Evolutionary conservation across 805 yeast species (phyloP).

Genomic region (Candida hispaniensis): DNA sequence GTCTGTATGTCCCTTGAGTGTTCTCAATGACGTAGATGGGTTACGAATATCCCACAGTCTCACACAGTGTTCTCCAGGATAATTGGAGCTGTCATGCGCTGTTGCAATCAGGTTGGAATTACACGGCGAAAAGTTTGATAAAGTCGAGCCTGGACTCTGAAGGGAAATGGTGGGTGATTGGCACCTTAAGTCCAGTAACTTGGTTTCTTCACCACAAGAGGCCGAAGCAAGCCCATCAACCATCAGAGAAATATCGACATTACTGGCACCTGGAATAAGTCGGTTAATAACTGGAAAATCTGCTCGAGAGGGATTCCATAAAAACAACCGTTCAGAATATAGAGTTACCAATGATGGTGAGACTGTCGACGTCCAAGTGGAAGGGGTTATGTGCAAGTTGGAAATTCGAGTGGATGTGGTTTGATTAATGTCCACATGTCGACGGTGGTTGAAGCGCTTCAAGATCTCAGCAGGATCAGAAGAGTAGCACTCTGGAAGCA

Average conservation of each 20-base stretch:
- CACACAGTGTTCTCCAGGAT: conserved; percentile 32
- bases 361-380: conserved; percentile 36
- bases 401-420: conserved; percentile 26
- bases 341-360: conserved; percentile 45
- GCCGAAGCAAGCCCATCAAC: conserved; percentile 47
- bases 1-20: conserved; percentile 46
- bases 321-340: conserved; percentile 58
- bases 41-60: conserved; percentile 66
- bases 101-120: conserved; percentile 56
- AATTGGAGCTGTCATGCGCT: conserved; percentile 37
- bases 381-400: conserved; percentile 32
- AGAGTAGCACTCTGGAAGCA: conserved; percentile 47
- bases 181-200: conserved; percentile 59
- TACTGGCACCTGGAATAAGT: conserved; percentile 41
- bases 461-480: conserved; percentile 58
- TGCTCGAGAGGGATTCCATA: conserved; percentile 62
- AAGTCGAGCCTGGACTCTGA: conserved; percentile 32
- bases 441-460: conserved; percentile 68
- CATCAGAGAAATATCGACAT: conserved; percentile 38
- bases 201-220: conserved; percentile 56
- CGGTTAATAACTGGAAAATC: conserved; percentile 49
- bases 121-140: conserved; percentile 51
- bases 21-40: conserved; percentile 41
- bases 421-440: conserved; percentile 36
- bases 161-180: conserved; percentile 35